Evolutionary conservation across 1,284 basidiomycete genomes (phyloP), one percentile per base, ranked within the genome.

Genomic region (Rhodotorula mucilaginosa): DNA sequence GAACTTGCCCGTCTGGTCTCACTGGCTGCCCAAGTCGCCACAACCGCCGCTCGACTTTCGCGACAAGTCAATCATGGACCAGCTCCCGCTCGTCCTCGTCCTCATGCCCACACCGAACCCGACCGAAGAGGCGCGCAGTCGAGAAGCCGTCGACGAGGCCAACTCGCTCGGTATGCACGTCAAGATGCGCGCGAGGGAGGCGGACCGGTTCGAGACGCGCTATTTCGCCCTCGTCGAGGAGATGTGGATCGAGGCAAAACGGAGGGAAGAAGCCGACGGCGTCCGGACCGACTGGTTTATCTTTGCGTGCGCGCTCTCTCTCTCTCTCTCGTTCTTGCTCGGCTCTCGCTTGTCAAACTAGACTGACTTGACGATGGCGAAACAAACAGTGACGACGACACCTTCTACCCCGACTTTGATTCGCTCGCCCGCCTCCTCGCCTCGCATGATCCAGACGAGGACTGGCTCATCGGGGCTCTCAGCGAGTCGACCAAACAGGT

Each of bases 271-370:
- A 5, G 18, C 69, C 29, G 73, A 74, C 5, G 76, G 72, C 1
- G 68, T 72, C 57, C 60, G 21, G 57, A 73, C 70, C 31, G 74
- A 76, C 52, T 78, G 77, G 77, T 78, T 78, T 48, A 69, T 74
- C 16, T 74, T 78, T 51, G 68, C 69, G 77, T 78, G 68, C 68
- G 77, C n/a, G n/a, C n/a, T n/a, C n/a, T n/a, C n/a, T n/a, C n/a
- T n/a, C 68, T n/a, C 19, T 3, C 6, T 1, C 34, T 1, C 8
- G 34, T 34, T 26, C 4, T 39, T 12, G 19, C 23, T n/a, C 48
- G 5, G 49, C 19, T 5, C 23, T 5, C 23, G 2, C 29, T 23
- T 13, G 10, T 6, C 23, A 12, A 8, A 4, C 31, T 31, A 34
- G 47, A 51, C 48, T 18, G 6, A 31, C 15, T 49, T 54, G n/a